Evolutionary conservation across 352 stramenopile species (phyloP), one percentile per base, ranked within the genome.

Genomic region (Phytopythium vexans): DNA sequence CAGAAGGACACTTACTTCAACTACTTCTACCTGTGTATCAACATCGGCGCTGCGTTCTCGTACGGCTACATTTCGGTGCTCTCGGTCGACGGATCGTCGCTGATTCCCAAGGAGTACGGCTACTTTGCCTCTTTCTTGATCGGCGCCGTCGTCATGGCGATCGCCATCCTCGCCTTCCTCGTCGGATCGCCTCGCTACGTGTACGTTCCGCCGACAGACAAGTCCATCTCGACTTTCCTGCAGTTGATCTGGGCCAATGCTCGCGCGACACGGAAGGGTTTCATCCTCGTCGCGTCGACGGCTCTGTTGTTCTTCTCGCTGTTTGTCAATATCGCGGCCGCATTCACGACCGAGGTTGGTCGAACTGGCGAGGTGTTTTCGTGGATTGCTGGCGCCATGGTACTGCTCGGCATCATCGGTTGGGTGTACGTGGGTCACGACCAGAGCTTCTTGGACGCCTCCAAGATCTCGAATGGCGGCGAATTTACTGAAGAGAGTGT

Each of bases 1-100:
- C 59, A 80, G 37, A 80, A 86, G 60, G 60, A 67, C 11, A 80
- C 67, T 14, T 93, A 79, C 69, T 93, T 92, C 71, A 86, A 64
- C 48, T 89, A 77, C 59, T 92, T 91, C 60, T 94, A 94, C 69
- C 88, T 77, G 56, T 72, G 63, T 52, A 79, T 92, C 62, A 93
- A 93, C 65, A 60, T 88, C 47, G 82, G 84, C 27, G 68, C 84
- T 5, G 50, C 62, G 15, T 76, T 92, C 55, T 83, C 74, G 51
- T 94, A 89, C 63, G 84, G 69, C 8, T 77, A 89, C 49, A 66
- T 93, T 21, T 81, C 78, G 27, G 74, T 74, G 48, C 62, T 94
- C 32, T 89, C 65, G 38, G 77, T 92, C 32, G 74, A 93, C 51
- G 84, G 82, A 36, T 72, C 70, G 27, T 66, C 61, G 4, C 52